Evolutionary conservation across 441 rosid species (phyloP).

Genomic region (Breynia disticha): DNA sequence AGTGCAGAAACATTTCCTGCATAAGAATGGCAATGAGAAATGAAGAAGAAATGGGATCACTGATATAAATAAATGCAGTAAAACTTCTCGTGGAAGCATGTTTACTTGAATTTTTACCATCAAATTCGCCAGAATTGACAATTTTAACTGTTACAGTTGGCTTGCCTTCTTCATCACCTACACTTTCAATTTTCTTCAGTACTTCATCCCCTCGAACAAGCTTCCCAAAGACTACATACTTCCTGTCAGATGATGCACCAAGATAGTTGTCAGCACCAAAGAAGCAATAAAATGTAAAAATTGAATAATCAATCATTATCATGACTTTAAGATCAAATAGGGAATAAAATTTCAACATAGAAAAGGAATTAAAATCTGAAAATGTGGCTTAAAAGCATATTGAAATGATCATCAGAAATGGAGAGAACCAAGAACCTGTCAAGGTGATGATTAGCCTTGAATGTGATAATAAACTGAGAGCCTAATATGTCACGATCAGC

Average conservation of each 20-base stretch:
- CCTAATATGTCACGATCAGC: conserved; percentile 75
- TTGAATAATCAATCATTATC: no score
- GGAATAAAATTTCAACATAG: not conserved
- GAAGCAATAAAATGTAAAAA: not conserved
- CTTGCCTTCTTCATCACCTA: conserved; percentile 67
- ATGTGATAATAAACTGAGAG: conserved; percentile 76
- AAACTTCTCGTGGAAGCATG: no score
- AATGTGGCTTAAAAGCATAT: not conserved
- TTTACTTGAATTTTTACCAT: conserved; percentile 32
- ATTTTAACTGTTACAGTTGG: conserved; percentile 82
- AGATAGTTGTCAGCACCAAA: not conserved
- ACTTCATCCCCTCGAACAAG: conserved; percentile 74
- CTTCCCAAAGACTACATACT: conserved; percentile 79
- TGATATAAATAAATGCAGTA: not conserved
- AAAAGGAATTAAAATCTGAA: not conserved
- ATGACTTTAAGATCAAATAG: no score
- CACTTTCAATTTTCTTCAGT: conserved; percentile 72
- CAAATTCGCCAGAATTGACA: conserved; percentile 74
- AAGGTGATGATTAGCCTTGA: conserved; percentile 64
- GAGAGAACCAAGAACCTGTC: conserved; percentile 43
- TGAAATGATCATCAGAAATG: not conserved
- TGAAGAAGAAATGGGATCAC: no score
- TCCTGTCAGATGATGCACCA: conserved; percentile 33
- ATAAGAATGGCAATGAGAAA: not conserved
- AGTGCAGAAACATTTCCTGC: not conserved